Evolutionary conservation across 208 protist species (phyloP), one percentile per base, ranked within the genome.

Genomic region (Acanthamoeba rhysodes): DNA sequence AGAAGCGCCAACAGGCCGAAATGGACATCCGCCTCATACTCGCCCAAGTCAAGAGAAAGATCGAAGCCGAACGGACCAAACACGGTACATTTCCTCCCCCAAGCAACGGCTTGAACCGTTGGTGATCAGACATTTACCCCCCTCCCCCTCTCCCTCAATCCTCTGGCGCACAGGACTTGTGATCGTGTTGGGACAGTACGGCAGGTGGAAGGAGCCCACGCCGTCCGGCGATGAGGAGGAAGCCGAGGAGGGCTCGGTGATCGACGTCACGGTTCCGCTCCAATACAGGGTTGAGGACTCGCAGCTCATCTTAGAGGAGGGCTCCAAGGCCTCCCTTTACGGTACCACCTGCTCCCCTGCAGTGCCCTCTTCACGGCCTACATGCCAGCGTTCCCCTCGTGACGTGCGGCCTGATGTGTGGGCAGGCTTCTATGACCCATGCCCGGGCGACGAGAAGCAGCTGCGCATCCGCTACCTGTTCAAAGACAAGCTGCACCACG

Each of bases 261-360:
- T 93, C 62, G 87, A 93, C 32, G 87, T 93, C 62, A 93, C 87
- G 27, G 64, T 76, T 32, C 62, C 87, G 32, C 62, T 93, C 2
- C 87, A 93, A 45, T 93, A 76, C 64, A 78, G 57, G 64, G 87
- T 93, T 4, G 87, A 93, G 37, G 87, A 93, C 87, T 93, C 87
- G 24, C 87, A 76, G 64, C 57, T 93, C 62, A 57, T 90, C 24
- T 41, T 90, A n/a, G 80, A 90, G 24, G 80, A 90, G 80, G 80
- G 80, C 80, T 57, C 80, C 27, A 90, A 90, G 80, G 80, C 80
- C 29, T 37, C 80, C 29, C 48, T 90, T 20, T 90, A 90, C 32
- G 80, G 80, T 90, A 90, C 50, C 32, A 4, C 9, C 10, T 22
- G 0, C 32, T 41, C 27, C 32, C 27, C 62, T 68, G 62, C 6